Percentiles rank a stretch among this genome's conserved stretches.
phyloP scores from a whole-genome alignment of 495 filamentous ascomycete species.

The Neurospora sp. region DNA sequence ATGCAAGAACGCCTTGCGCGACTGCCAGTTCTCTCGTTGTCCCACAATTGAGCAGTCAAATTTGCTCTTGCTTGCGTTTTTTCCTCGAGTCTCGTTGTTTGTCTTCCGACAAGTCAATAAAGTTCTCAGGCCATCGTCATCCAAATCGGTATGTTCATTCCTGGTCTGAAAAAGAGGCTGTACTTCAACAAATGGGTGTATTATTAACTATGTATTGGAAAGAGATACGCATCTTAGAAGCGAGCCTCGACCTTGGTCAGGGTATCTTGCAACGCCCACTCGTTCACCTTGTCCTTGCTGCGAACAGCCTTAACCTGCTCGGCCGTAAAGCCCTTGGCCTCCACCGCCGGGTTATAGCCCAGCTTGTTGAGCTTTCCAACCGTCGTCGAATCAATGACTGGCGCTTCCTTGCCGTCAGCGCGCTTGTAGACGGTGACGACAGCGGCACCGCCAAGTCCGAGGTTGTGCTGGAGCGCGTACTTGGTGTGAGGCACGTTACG shows the following conservation, averaged over 20 bases:
- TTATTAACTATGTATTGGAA: not conserved
- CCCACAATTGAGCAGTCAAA: not conserved
- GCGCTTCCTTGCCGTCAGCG: constrained; percentile 61
- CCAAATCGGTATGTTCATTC: too few species aligned
- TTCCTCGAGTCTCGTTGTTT: not conserved
- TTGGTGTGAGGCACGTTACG: constrained; percentile 56
- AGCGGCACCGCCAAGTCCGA: constrained; percentile 84
- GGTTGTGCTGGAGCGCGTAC: constrained; percentile 81
- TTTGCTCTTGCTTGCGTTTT: not conserved
- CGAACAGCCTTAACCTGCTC: constrained; percentile 61
- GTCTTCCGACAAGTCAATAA: not conserved
- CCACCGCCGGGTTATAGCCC: constrained; percentile 89
- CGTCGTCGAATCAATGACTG: constrained; percentile 41
- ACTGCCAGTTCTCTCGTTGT: not conserved
- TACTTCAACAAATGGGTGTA: not conserved
- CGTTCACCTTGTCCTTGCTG: constrained; percentile 56
- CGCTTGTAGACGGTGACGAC: constrained; percentile 86
- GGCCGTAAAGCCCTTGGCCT: constrained; percentile 73
- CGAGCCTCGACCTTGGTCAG: constrained; percentile 53
- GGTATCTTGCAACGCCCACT: constrained; percentile 66
- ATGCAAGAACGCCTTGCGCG: not conserved
- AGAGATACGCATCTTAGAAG: constrained; percentile 18
- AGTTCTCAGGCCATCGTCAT: too few species aligned
- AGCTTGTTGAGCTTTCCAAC: constrained; percentile 55
- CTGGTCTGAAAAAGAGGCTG: too few species aligned